Evolutionary conservation across 1,284 basidiomycete species (phyloP).

Genomic region (Tilletia indica): DNA sequence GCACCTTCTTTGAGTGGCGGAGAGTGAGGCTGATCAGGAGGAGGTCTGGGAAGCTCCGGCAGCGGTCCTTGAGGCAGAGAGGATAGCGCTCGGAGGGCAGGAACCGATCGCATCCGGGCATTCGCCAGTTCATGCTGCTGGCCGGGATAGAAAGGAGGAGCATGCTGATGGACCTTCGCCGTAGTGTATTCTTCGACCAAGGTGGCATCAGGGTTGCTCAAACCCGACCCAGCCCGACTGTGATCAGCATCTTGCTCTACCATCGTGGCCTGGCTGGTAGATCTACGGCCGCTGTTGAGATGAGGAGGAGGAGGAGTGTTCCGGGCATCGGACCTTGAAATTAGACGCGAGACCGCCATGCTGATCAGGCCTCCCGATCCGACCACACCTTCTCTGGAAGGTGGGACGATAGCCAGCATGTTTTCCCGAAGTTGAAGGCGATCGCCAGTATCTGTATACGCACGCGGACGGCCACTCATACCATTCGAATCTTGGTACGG

Average conservation of each 20-base stretch:
- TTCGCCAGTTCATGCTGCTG: background rate
- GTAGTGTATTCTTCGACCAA: no score
- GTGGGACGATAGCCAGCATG: background rate
- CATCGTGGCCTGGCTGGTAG: no score
- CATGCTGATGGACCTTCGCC: no score
- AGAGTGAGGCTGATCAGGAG: background rate
- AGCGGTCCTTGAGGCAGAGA: background rate
- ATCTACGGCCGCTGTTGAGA: no score
- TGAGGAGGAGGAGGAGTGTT: no score
- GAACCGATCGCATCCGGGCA: background rate
- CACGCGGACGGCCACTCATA: background rate
- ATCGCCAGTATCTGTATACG: background rate
- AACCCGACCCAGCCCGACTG: no score
- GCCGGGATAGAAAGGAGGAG: no score
- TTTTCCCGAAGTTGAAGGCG: slow-evolving; percentile 2
- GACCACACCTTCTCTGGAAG: background rate
- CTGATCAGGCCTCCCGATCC: background rate
- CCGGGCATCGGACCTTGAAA: background rate
- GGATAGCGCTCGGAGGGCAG: background rate
- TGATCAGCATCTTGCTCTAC: no score
- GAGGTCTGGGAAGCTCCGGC: background rate
- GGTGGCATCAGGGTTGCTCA: no score
- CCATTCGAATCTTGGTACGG: no score
- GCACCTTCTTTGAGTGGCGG: no score
- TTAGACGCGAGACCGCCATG: background rate